These are phyloP conservation scores for Myrmaecium sp. DNA, from an alignment of 2,329 filamentous ascomycete genomes.

Conservation along the genomic window DNA sequence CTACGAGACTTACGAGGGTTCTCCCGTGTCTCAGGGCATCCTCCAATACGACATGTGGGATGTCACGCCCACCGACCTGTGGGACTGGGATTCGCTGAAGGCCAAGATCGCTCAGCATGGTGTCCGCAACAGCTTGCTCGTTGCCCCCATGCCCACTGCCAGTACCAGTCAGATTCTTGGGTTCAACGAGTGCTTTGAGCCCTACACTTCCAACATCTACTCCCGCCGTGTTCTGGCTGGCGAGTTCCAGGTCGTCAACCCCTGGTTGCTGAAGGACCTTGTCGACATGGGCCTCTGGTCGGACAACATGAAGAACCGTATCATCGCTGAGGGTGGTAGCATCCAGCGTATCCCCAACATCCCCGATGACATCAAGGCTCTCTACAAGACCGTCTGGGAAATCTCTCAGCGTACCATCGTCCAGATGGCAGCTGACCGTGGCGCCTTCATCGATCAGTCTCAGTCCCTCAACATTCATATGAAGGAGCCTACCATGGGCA, in stretches of 20 bases:
- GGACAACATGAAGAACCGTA: slow-evolving; percentile 99
- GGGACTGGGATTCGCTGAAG: slow-evolving; percentile 89
- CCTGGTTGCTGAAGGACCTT: slow-evolving; percentile 93
- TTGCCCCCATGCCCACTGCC: slow-evolving; percentile 96
- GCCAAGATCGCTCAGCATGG: slow-evolving; percentile 83
- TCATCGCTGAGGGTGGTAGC: slow-evolving; percentile 91
- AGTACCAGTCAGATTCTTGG: slow-evolving; percentile 95
- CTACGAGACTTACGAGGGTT: slow-evolving; percentile 84
- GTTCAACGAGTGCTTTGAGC: slow-evolving; percentile 99
- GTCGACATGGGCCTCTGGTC: slow-evolving; percentile 98
- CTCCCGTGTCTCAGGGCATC: slow-evolving; percentile 83
- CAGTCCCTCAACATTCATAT: slow-evolving; percentile 99
- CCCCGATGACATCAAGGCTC: slow-evolving; percentile 80
- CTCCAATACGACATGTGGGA: slow-evolving; percentile 99
- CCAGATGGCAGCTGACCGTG: slow-evolving; percentile 95
- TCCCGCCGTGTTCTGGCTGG: slow-evolving; percentile 93
- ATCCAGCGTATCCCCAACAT: slow-evolving; percentile 97
- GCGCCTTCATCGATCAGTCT: slow-evolving; percentile 97
- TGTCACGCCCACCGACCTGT: slow-evolving; percentile 80
- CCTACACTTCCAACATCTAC: slow-evolving; percentile 99
- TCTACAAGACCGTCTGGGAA: slow-evolving; percentile 99
- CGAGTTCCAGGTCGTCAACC: slow-evolving; percentile 99
- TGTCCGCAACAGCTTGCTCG: slow-evolving; percentile 84
- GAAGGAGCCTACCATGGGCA: slow-evolving; percentile 98
- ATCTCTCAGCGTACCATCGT: slow-evolving; percentile 91